Conservation (phyloP, 331 rosid species). For the Arachis monticola region DNA sequence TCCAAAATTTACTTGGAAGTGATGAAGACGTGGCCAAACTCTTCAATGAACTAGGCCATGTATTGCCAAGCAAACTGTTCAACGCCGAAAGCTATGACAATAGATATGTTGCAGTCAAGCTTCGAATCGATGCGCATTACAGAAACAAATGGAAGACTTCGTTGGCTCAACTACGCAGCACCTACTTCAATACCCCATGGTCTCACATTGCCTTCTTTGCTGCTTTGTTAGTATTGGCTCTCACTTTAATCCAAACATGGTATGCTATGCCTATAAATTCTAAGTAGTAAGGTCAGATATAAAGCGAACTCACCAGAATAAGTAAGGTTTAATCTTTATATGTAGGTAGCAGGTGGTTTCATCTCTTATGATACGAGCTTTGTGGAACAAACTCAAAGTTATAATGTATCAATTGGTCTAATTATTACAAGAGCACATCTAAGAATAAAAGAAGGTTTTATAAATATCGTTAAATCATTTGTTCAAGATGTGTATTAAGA, state of each 20-base stretch:
- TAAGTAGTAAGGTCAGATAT: background rate
- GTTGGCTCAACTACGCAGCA: no score
- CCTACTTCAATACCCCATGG: background rate
- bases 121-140: background rate
- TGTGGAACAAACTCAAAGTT: no score
- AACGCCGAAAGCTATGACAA: background rate
- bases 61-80: slow-evolving; percentile 12
- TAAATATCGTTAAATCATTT: no score
- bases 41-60: slow-evolving; percentile 35
- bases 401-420: no score
- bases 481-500: no score
- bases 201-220: background rate
- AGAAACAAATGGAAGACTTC: no score
- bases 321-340: no score
- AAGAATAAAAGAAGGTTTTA: no score
- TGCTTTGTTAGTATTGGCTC: background rate
- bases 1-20: slow-evolving; percentile 20
- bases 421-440: no score
- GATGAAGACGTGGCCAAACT: slow-evolving; percentile 30
- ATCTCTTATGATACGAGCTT: no score
- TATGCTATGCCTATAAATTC: background rate
- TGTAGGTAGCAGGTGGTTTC: no score
- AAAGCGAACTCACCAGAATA: no score
- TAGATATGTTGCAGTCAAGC: background rate
- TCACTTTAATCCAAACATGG: slow-evolving; percentile 26